Base-by-base conservation (phyloP, 495 filamentous ascomycete genomes). In the Penicillium longicatenatum region DNA sequence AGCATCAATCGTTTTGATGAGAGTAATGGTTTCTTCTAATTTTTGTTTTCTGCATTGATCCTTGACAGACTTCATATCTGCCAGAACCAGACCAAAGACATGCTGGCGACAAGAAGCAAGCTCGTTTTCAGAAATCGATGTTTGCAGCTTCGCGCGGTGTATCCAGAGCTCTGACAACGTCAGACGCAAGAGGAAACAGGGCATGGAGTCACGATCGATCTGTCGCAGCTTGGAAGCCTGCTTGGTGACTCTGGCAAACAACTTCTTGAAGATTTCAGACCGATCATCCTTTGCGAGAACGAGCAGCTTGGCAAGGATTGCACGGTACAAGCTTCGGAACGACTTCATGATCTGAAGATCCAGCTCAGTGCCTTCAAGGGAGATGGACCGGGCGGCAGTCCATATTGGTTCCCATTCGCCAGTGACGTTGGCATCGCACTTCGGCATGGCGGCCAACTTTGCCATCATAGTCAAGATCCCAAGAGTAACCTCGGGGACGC, bases 311-410 rank as follows among this genome's bases (percentile, higher is more conserved):
- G 65, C 52, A 17, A 74, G 68, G 19, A 78, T 64, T 8, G 72
- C 68, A 19, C 62, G 65, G 50, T 75, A 62, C n/a, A 79, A 39
- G 48, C 69, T 70, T 47, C 74, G 66, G 62, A 75, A 78, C 12
- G 71, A 63, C 56, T 76, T 76, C 70, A 77, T 76, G 29, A 75
- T 71, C 50, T 74, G 68, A 16, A 78, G 71, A 53, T 79, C 77
- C 26, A 68, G 44, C 4, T 73, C 69, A 8, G 65, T 73, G 21
- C 70, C 71, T 21, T 68, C 57, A 19, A 79, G 45, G 29, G 63
- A 55, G 41, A 78, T 62, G 19, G 70, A 64, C 56, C 72, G 76
- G 30, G 74, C 72, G 17, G 70, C 61, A 33, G 65, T 68, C 68
- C 70, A 78, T 43, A 76, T 66, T 8, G 73, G 71, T 20, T 77